Evolutionary conservation across 2,329 filamentous ascomycete species (phyloP), one percentile per base, ranked within the genome.

Genomic region (Raffaelea deltoideospora): DNA sequence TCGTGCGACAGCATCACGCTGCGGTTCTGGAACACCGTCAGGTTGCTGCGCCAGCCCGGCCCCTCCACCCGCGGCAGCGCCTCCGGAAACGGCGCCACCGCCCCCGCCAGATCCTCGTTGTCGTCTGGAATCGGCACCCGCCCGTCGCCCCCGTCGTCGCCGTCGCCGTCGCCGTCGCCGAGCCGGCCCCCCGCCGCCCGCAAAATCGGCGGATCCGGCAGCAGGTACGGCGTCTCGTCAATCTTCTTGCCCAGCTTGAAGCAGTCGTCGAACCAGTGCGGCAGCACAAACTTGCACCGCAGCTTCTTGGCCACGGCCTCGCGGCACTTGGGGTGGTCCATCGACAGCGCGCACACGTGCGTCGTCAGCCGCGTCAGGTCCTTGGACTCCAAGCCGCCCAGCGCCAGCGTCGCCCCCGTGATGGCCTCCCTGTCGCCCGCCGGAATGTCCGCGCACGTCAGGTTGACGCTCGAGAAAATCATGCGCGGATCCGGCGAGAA

Each of bases 221-320:
- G 67, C 17, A 73, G 61, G 52, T 98, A 98, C 1, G 90, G 90
- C 7, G 65, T 62, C 54, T 98, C 90, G 47, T 84, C 80, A 47
- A 98, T 95, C 41, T 83, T 76, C 56, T 85, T 87, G 34, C 88
- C 87, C 21, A 98, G 72, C 56, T 83, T 90, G 47, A 98, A 72
- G 57, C 90, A 98, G 53, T 95, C 88, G 48, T 96, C 88, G 52
- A 98, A 95, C 84, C 90, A 96, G 53, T 96, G 90, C 27, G 90
- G 90, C 36, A 98, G 65, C 15, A 98, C 83, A 41, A 95, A 79
- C 56, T 85, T 87, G 55, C 75, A 75, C 37, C 74, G 75, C 37
- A 83, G 63, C 3, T 69, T 69, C 55, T 78, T 92, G 9, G 67
- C 61, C 31, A 64, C 45, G 1, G 78, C 79, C 37, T 72, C 53